Percentiles rank a stretch among this genome's conserved stretches.
These are phyloP conservation scores for Solanum paucissectum DNA, from an alignment of 257 asterid genomes.

Conservation along the genomic window DNA sequence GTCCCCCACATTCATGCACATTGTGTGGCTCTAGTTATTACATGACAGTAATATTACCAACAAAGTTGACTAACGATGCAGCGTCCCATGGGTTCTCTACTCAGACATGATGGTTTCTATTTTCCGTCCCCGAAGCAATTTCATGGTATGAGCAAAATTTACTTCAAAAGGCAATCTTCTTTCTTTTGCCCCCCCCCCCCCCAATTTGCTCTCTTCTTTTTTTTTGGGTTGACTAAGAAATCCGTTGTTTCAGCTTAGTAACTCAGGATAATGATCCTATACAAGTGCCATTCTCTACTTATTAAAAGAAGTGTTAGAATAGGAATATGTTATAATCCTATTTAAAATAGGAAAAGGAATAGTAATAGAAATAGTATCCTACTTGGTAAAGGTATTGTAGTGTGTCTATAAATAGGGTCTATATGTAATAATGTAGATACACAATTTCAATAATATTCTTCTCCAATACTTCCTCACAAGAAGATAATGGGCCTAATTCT, in stretches of 20 bases:
- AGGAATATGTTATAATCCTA: background rate
- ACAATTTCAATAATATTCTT: background rate
- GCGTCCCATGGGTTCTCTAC: background rate
- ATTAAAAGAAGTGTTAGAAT: background rate
- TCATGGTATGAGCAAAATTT: background rate
- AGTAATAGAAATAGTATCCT: background rate
- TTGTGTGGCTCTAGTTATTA: no score
- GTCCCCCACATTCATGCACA: background rate
- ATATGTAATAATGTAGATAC: background rate
- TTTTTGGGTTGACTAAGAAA: background rate
- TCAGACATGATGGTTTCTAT: background rate
- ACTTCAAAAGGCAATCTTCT: no score
- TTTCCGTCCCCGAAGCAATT: background rate
- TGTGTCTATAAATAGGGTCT: background rate
- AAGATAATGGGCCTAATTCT: background rate
- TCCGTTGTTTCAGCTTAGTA: background rate
- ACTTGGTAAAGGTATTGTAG: background rate
- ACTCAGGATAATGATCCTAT: background rate
- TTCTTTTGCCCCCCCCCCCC: no score
- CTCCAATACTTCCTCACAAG: background rate
- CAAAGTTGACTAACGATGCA: background rate
- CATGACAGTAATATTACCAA: background rate
- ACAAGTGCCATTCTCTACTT: background rate
- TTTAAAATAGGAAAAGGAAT: no score
- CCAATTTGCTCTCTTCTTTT: background rate